Conservation (phyloP, 2,329 filamentous ascomycete species). For the Lasiodiplodia theobromae region DNA sequence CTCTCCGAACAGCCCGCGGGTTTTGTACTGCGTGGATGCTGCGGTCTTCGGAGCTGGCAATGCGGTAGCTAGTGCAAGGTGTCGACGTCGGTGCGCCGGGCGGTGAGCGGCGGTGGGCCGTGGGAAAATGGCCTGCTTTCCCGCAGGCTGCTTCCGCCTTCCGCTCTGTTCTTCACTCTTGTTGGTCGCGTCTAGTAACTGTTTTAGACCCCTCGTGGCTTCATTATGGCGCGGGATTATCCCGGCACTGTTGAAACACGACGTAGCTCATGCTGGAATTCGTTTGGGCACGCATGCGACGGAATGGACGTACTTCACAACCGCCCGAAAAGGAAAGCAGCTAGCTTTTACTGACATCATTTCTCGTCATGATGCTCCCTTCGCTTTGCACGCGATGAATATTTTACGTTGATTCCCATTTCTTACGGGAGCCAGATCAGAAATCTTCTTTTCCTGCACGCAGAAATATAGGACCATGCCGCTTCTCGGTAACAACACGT, state of each 20-base stretch:
- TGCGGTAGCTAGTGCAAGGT: constrained; percentile 19
- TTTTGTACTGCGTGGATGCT: constrained; percentile 9
- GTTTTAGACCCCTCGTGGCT: not conserved
- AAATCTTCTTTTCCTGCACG: not conserved
- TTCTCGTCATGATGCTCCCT: constrained; percentile 14
- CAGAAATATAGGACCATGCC: not conserved
- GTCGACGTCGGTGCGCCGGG: constrained; percentile 19
- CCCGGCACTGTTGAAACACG: not conserved
- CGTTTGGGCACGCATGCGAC: not conserved
- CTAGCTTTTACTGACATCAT: constrained; percentile 22
- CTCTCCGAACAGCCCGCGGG: not conserved
- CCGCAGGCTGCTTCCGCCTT: not conserved
- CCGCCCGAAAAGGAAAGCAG: constrained; percentile 16
- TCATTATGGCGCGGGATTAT: not conserved
- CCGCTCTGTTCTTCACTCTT: not conserved
- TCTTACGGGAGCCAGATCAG: not conserved
- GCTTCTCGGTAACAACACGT: constrained; percentile 42
- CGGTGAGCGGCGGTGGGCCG: constrained; percentile 4
- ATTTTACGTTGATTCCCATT: not conserved
- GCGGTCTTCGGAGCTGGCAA: constrained; percentile 24
- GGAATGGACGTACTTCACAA: constrained; percentile 9
- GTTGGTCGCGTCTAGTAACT: not conserved
- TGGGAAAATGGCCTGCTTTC: not conserved
- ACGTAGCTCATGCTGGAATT: not conserved
- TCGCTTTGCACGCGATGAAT: not conserved